Evolutionary conservation across 805 yeast species (phyloP).

Genomic region (Saccharomycopsis sp.): DNA sequence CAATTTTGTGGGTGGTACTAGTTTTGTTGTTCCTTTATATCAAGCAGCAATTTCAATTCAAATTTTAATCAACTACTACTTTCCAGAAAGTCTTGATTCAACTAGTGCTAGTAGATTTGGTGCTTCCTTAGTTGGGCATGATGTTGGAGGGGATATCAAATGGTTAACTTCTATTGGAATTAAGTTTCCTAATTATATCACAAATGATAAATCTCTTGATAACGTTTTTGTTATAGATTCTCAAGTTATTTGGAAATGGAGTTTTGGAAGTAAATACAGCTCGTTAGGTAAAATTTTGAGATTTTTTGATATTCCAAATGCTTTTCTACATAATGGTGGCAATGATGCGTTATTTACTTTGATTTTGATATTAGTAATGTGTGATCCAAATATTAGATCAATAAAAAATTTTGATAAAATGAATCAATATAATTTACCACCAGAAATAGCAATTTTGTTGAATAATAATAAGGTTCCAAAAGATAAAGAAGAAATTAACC

Average conservation of each 20-base stretch:
- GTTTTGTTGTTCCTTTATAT: constrained; percentile 29
- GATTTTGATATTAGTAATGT: constrained; percentile 35
- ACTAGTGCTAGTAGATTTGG: constrained; percentile 23
- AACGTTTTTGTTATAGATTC: constrained; percentile 33
- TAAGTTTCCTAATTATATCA: constrained; percentile 28
- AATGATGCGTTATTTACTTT: constrained; percentile 62
- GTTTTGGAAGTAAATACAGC: constrained; percentile 33
- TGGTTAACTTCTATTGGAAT: constrained; percentile 42
- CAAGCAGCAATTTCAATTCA: constrained; percentile 33
- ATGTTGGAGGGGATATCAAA: constrained; percentile 40
- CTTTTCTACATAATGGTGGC: constrained; percentile 58
- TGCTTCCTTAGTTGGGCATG: constrained; percentile 47
- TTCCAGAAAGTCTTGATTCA: constrained; percentile 23
- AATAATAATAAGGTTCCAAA: neutral
- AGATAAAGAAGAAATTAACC: neutral
- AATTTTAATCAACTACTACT: constrained; percentile 33
- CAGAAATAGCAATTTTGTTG: neutral
- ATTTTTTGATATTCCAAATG: constrained; percentile 42
- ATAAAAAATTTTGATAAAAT: constrained; percentile 4
- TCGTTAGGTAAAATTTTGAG: constrained; percentile 37
- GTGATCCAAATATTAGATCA: constrained; percentile 36
- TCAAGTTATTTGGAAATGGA: constrained; percentile 29
- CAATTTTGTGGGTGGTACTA: constrained; percentile 40
- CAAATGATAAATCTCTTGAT: neutral
- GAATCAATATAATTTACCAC: constrained; percentile 1